Conservation (phyloP, 1,139 yeast species). For the Lodderomyces margitis region DNA sequence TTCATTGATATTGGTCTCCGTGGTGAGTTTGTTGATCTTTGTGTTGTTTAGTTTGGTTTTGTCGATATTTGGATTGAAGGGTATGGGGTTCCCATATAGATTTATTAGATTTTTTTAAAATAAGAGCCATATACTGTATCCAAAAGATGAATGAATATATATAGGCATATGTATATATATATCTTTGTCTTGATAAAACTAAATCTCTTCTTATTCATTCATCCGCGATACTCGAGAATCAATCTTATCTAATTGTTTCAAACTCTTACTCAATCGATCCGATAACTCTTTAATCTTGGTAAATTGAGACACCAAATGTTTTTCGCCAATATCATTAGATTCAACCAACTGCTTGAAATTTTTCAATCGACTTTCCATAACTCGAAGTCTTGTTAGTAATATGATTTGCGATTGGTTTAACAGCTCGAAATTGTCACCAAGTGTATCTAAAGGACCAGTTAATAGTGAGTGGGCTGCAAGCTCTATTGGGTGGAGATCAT, state of each 20-base stretch:
- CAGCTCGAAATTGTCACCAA: constrained; percentile 51
- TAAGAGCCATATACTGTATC: no score
- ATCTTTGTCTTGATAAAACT: no score
- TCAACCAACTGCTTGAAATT: constrained; percentile 22
- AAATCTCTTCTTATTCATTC: no score
- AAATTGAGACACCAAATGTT: constrained; percentile 27
- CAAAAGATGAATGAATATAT: no score
- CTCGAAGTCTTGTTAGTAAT: constrained; percentile 46
- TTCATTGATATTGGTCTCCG: constrained; percentile 42
- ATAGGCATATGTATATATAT: no score
- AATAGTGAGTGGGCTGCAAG: constrained; percentile 54
- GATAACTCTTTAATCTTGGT: constrained; percentile 33
- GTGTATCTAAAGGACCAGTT: constrained; percentile 51
- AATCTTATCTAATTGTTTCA: constrained; percentile 31
- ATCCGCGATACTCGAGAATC: constrained; percentile 24
- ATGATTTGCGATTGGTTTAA: constrained; percentile 58
- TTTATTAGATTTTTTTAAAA: constrained; percentile 30
- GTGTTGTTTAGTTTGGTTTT: constrained; percentile 55
- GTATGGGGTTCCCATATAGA: constrained; percentile 60
- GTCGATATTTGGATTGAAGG: constrained; percentile 55
- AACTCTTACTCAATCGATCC: constrained; percentile 31
- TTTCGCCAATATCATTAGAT: constrained; percentile 18
- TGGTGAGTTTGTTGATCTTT: constrained; percentile 41
- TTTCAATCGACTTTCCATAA: constrained; percentile 37
- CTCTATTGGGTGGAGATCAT: constrained; percentile 53